Base-by-base conservation (phyloP, 2,329 filamentous ascomycete species). In the Diplodia sapinea region DNA sequence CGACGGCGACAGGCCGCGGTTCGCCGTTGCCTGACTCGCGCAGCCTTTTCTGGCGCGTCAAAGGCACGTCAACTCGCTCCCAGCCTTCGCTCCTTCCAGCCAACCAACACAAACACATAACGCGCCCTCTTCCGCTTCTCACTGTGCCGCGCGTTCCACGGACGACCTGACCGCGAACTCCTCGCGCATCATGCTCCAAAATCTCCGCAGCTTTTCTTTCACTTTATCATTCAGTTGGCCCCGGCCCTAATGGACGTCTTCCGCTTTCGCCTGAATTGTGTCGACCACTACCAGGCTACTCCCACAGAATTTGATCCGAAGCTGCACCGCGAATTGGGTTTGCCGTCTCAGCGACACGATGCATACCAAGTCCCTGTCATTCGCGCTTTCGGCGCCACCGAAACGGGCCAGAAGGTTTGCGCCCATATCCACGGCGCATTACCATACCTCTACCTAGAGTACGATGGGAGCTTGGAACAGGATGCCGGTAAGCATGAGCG, bases 381-480 rank as follows among this genome's bases (percentile, higher is more conserved):
- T 69, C 88, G 95, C 71, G 87, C 96, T 12, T 99, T 98, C 79
- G 95, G 95, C 0, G 89, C 93, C 3, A 97, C 94, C 0, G 93
- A 96, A 77, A 95, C 93, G 0, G 95, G 95, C 0, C 94, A 98
- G 80, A 97, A 96, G 76, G 93, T 97, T 17, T 97, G 95, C 81
- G 92, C 92, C 36, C 95, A 99, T 81, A 88, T 99, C 67, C 95
- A 98, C 79, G 95, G 96, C 69, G 93, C 92, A 26, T 94, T 99
- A 74, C 95, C 95, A 1, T 99, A 99, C 76, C 82, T 98, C n/a
- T 98, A 93, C 76, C 84, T 99, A 67, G 90, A 94, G 77, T 97
- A 97, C 77, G 83, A 85, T 57, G 93, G 91, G 26, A 86, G 86
- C 72, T 78, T 95, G 69, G 84, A 84, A 50, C 82, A 85, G 11